Evolutionary conservation across 495 filamentous ascomycete species (phyloP).

Genomic region (Trypethelium eluteriae): DNA sequence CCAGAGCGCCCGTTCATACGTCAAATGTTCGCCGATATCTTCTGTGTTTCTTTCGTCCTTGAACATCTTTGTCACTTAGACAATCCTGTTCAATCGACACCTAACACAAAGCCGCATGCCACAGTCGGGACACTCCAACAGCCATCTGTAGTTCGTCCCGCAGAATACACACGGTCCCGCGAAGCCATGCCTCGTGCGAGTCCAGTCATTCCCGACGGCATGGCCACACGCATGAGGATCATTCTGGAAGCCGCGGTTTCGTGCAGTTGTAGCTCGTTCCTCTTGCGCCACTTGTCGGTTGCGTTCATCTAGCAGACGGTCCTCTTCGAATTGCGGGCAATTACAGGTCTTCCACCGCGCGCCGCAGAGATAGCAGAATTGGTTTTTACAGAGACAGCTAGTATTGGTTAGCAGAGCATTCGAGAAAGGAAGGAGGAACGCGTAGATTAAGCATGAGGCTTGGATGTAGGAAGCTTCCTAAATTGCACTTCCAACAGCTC

Average conservation of each 20-base stretch:
- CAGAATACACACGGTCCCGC: background rate
- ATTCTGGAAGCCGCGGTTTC: background rate
- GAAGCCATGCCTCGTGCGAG: background rate
- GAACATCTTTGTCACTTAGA: background rate
- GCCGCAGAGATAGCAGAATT: constrained; percentile 32
- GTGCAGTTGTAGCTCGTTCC: background rate
- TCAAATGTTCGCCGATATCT: too few relatives aligned
- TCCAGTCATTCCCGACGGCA: background rate
- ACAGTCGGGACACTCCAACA: background rate
- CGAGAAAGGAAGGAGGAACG: background rate
- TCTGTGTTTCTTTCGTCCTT: background rate
- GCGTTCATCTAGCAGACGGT: constrained; percentile 16
- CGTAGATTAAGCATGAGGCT: too few relatives aligned
- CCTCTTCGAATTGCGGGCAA: constrained; percentile 25
- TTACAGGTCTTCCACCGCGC: constrained; percentile 27
- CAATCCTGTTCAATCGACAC: background rate
- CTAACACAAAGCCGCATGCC: background rate
- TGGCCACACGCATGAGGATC: background rate
- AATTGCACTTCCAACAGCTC: background rate
- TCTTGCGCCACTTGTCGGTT: background rate
- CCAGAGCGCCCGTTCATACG: too few relatives aligned
- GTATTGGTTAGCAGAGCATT: background rate
- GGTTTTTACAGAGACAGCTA: constrained; percentile 24
- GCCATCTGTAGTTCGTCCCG: background rate
- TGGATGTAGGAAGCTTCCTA: background rate